These are phyloP conservation scores for Golubevia pallescens DNA, from an alignment of 1,284 basidiomycete genomes.

Conservation along the genomic window DNA sequence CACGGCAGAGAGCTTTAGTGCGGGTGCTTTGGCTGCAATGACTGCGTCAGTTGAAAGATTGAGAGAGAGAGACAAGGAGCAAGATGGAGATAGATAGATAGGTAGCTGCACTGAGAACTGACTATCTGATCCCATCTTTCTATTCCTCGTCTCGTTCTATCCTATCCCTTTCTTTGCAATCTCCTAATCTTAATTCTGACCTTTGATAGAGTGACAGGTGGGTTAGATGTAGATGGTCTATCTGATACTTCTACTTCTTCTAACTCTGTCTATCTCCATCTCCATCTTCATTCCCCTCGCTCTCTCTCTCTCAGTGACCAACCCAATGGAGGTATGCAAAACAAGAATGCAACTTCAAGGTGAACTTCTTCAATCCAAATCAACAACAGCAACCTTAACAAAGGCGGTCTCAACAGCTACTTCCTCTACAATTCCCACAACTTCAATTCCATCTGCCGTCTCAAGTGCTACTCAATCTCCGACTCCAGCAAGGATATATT, in stretches of 20 bases:
- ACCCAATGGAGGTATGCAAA: conserved; percentile 55
- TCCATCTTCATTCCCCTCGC: conserved; percentile 11
- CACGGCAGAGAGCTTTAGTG: conserved; percentile 34
- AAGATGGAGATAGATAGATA: conserved; percentile 1
- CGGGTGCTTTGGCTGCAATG: conserved; percentile 47
- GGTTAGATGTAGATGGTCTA: background rate
- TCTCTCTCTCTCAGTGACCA: conserved; percentile 20
- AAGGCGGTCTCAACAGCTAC: conserved; percentile 24
- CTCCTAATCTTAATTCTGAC: background rate
- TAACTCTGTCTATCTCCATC: background rate
- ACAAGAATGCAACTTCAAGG: conserved; percentile 60
- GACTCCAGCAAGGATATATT: conserved; percentile 28
- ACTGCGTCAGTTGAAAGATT: conserved; percentile 21
- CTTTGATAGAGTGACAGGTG: background rate
- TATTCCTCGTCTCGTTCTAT: background rate
- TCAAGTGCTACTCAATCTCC: conserved; percentile 6
- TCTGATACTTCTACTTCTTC: background rate
- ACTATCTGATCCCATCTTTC: background rate
- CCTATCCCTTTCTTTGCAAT: background rate
- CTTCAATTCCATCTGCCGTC: too few species aligned
- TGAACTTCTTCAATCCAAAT: conserved; percentile 37
- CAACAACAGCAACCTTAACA: conserved; percentile 22
- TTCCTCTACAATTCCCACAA: conserved; percentile 17
- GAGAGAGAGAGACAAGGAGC: background rate
- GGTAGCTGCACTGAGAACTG: background rate